Conservation (phyloP, 257 asterid genomes). For the Haberlea rhodopensis region DNA sequence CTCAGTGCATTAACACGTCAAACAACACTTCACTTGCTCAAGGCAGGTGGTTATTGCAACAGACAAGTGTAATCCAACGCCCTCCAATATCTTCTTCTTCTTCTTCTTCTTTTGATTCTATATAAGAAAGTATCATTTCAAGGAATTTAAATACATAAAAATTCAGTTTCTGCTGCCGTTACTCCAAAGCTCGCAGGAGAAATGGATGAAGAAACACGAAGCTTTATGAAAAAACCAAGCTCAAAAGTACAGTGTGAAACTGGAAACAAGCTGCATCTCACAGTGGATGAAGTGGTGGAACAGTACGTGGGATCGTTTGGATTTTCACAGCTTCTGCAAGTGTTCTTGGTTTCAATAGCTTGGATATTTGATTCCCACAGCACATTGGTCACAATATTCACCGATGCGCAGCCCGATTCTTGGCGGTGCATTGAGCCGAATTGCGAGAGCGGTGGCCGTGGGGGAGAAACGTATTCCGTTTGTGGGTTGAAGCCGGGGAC, state of each 20-base stretch:
- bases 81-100: constrained; percentile 1
- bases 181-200: background rate
- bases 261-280: constrained; percentile 38
- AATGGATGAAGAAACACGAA: constrained; percentile 44
- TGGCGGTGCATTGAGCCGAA: constrained; percentile 42
- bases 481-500: constrained; percentile 53
- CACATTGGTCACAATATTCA: constrained; percentile 54
- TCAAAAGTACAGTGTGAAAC: background rate
- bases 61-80: constrained; percentile 28
- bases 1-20: constrained; percentile 38
- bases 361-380: constrained; percentile 57
- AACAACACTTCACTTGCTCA: constrained; percentile 26
- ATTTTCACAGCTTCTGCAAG: constrained; percentile 56
- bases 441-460: constrained; percentile 20
- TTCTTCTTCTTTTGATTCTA: background rate
- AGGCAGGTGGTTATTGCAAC: constrained; percentile 22
- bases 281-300: constrained; percentile 61
- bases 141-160: background rate
- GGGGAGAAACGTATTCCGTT: constrained; percentile 30
- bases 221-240: constrained; percentile 25
- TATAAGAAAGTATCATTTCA: background rate
- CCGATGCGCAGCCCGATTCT: constrained; percentile 53
- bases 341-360: constrained; percentile 53
- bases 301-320: constrained; percentile 60
- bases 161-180: background rate